Base-by-base conservation (phyloP, 2,329 filamentous ascomycete species). In the Calcarisporium arbuscula region DNA sequence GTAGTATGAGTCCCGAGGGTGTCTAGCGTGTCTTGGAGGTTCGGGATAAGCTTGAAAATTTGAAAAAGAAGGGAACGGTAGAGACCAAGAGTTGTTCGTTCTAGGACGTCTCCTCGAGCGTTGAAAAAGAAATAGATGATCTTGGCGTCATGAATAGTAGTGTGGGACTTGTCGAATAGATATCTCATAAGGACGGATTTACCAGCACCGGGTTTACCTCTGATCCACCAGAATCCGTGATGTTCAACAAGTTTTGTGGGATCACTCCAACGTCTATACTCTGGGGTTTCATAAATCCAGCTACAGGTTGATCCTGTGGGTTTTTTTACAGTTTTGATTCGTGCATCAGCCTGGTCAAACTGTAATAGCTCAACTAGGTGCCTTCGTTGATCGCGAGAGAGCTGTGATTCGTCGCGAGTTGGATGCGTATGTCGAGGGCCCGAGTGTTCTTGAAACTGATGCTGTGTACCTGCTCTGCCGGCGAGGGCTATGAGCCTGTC, bases 91-190 rank as follows among this genome's bases (percentile, higher is more conserved):
- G 55, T 55, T 0, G 67, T 62, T 39, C 58, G 68, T 40, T 75
- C 66, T 8, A 68, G 47, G 9, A 48, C 19, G 1, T 52, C 50
- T 0, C 68, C 68, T 34, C 66, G 50, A 0, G 68, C 67, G 34
- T 71, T 67, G 56, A 74, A 74, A 51, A 72, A 74, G 50, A 70
- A 72, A n/a, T n/a, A n/a, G n/a, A n/a, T n/a, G n/a, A n/a, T n/a
- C 3, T 59, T 65, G 3, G 67, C 12, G 19, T 36, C 26, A 4
- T 32, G 28, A 11, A 19, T 26, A 30, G 28, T 26, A 15, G 12
- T 32, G n/a, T 30, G 15, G 14, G 20, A 12, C 9, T 32, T n/a
- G n/a, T n/a, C n/a, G n/a, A n/a, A n/a, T n/a, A n/a, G n/a, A n/a
- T n/a, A 67, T 30, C 67, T 39, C 30, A 42, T 39, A 3, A 40